phyloP scores from a whole-genome alignment of 2,329 filamentous ascomycete genomes.

The Cercospora beticola region DNA sequence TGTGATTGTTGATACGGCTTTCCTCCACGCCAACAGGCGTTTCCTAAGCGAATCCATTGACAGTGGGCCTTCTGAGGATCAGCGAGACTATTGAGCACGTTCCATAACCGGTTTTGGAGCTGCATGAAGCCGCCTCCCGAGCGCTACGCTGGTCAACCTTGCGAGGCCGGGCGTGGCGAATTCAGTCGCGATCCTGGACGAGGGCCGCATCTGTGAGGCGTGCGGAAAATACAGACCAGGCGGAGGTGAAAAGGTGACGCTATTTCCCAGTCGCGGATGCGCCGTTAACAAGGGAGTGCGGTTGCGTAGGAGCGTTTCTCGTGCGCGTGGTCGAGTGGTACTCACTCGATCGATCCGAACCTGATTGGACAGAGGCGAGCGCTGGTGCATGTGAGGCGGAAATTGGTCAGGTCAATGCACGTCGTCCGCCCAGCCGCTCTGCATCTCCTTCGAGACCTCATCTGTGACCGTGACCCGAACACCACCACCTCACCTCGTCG shows the following conservation, averaged over 20 bases:
- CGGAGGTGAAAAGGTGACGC: background rate
- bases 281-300: background rate
- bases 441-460: constrained; percentile 5
- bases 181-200: background rate
- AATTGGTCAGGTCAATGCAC: constrained; percentile 1
- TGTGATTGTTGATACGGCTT: background rate
- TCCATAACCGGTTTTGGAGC: constrained; percentile 7
- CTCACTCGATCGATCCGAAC: background rate
- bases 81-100: constrained; percentile 11
- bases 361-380: background rate
- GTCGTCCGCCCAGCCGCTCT: background rate
- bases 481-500: background rate
- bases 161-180: constrained; percentile 3
- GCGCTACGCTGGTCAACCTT: constrained; percentile 5
- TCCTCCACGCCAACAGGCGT: background rate
- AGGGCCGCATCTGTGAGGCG: background rate
- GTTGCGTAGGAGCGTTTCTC: background rate
- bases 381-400: background rate
- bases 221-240: background rate
- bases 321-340: background rate
- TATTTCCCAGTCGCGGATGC: background rate
- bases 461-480: background rate
- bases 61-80: background rate
- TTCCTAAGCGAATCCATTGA: background rate
- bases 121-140: constrained; percentile 9